Percentiles rank a stretch among this genome's conserved stretches.
These are phyloP conservation scores for Xylaria longipes DNA, from an alignment of 495 filamentous ascomycete species.

Conservation along the genomic window DNA sequence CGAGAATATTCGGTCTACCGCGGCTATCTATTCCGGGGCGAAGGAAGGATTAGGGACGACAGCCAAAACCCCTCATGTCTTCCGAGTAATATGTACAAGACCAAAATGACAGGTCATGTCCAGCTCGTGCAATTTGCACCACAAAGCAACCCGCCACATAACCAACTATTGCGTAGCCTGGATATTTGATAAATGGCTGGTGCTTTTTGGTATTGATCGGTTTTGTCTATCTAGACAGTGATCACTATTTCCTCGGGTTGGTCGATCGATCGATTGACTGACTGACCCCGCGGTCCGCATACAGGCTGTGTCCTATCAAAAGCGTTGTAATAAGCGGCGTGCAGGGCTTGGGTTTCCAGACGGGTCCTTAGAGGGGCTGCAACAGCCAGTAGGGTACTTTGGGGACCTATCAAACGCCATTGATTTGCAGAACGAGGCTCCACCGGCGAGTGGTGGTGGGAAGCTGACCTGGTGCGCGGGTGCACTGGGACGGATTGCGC, in stretches of 20 bases:
- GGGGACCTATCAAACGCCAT: not conserved
- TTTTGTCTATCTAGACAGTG: not conserved
- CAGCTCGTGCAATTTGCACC: not conserved
- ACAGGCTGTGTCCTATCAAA: not conserved
- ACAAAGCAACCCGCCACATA: not conserved
- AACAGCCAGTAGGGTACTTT: not conserved
- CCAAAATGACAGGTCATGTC: not conserved
- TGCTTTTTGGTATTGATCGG: not conserved
- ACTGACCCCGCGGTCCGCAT: not conserved
- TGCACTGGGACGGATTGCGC: constrained; percentile 16
- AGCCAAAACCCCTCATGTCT: constrained; percentile 1
- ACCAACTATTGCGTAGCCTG: too few relatives aligned
- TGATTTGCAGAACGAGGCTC: not conserved
- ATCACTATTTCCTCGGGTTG: not conserved
- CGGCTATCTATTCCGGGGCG: constrained; percentile 19
- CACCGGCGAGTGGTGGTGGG: not conserved
- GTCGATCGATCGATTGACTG: not conserved
- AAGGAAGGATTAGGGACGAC: constrained; percentile 12
- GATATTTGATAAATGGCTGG: not conserved
- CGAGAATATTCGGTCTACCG: not conserved
- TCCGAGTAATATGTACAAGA: not conserved
- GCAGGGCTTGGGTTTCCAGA: constrained; percentile 7
- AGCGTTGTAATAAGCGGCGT: constrained; percentile 2
- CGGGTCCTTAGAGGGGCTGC: not conserved
- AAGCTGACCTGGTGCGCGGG: constrained; percentile 6